Evolutionary conservation across 1,139 yeast genomes (phyloP), one percentile per base, ranked within the genome.

Genomic region (Yamadazyma atlantica): DNA sequence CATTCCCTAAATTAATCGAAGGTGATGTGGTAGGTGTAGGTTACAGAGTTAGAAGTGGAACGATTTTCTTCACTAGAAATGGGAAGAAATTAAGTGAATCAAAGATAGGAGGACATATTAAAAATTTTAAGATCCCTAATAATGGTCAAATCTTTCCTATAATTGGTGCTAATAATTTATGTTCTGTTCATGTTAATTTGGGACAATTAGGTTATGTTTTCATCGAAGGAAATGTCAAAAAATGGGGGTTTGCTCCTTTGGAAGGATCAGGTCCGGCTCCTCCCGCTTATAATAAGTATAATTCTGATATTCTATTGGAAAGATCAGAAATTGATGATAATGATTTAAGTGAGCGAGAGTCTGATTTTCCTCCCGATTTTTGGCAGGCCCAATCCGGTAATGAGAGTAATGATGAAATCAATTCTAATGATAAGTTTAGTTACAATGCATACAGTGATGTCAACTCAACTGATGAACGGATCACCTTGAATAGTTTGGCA

Each of bases 11-110:
- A 32, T 48, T 75, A 28, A 55, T 64, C 1, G 72, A 75, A 48
- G 86, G 86, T 25, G 89, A 82, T 51, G 82, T 82, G 22, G 65
- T 82, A 15, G 89, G 89, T 2, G 63, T 82, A 14, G 89, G 89
- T 1, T 75, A 80, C 47, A 66, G 84, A 46, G 72, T 78, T 3
- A 63, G 78, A 40, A 64, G 79, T 35, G 85, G 86, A 4, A 76
- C 85, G 0, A 66, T 82, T 0, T 82, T 82, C 48, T 81, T 81
- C 62, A 82, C 89, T 1, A 62, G 85, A 45, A 82, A 82, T 49
- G 88, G 88, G 21, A 81, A 80, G 54, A 81, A 80, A 52, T 57
- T 82, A 23, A 78, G 79, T 39, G 92, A 84, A 55, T 75, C 80
- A 39, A 69, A 75, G 37, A 59, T 82, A 19, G 90, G 90, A 3